Percentiles rank a stretch among this genome's conserved stretches.
Evolutionary conservation across 2,329 filamentous ascomycete species (phyloP).

Genomic region (Aspergillus vadensis): DNA sequence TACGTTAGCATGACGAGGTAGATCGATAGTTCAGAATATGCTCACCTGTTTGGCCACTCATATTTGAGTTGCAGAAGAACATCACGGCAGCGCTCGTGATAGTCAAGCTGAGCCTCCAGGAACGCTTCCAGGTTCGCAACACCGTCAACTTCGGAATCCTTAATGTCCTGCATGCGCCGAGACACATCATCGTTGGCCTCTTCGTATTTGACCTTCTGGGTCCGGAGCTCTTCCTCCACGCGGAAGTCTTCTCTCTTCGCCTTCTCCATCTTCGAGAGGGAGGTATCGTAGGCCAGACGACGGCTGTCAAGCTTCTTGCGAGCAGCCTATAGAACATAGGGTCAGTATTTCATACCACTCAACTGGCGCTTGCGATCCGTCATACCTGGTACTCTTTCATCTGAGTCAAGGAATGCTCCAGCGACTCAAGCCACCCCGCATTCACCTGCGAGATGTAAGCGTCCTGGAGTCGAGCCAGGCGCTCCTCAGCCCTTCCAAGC

Average conservation of each 20-base stretch:
- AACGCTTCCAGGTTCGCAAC: slow-evolving; percentile 78
- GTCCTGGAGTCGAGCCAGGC: slow-evolving; percentile 82
- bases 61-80: slow-evolving; percentile 71
- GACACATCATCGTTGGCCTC: slow-evolving; percentile 91
- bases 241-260: slow-evolving; percentile 91
- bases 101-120: slow-evolving; percentile 84
- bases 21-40: slow-evolving; percentile 16
- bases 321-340: slow-evolving; percentile 57
- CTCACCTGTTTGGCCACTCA: slow-evolving; percentile 65
- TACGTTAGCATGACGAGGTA: slow-evolving; percentile 9
- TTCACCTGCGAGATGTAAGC: slow-evolving; percentile 76
- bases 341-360: slow-evolving; percentile 5
- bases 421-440: slow-evolving; percentile 83
- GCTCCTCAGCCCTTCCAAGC: slow-evolving; percentile 84
- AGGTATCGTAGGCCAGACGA: slow-evolving; percentile 86
- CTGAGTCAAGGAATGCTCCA: slow-evolving; percentile 85
- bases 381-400: slow-evolving; percentile 96
- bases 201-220: slow-evolving; percentile 93
- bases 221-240: slow-evolving; percentile 86
- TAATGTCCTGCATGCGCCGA: slow-evolving; percentile 93
- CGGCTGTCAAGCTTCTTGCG: slow-evolving; percentile 93
- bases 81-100: slow-evolving; percentile 87
- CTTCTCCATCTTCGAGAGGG: slow-evolving; percentile 86
- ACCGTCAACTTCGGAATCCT: slow-evolving; percentile 83
- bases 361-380: slow-evolving; percentile 5